phyloP scores from a whole-genome alignment of 1,284 basidiomycete species.

The Ganoderma sinense region DNA sequence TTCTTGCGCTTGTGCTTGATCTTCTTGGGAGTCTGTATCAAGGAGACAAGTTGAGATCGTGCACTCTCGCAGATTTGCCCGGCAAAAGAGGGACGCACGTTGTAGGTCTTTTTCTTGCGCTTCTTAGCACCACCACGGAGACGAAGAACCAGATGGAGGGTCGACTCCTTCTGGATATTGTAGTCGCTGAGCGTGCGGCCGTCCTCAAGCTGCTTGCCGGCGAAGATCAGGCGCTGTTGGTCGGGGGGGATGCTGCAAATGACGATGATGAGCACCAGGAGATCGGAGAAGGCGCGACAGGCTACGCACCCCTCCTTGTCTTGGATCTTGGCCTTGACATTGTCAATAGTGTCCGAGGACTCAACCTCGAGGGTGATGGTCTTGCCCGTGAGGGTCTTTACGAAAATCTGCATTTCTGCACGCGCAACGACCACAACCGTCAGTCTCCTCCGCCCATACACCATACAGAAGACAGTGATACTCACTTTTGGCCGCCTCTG shows the following conservation, averaged over 20 bases:
- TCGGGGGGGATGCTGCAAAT: slow-evolving; percentile 85
- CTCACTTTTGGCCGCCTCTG: slow-evolving; percentile 63
- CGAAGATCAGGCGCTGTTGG: slow-evolving; percentile 98
- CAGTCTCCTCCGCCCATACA: neutral
- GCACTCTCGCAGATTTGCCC: neutral
- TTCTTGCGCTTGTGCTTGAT: slow-evolving; percentile 99
- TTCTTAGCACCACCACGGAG: slow-evolving; percentile 99
- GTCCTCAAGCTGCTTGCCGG: slow-evolving; percentile 98
- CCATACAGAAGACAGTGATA: neutral
- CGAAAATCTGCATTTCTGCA: slow-evolving; percentile 89
- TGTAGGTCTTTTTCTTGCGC: slow-evolving; percentile 99
- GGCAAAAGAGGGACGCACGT: slow-evolving; percentile 53
- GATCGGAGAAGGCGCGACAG: slow-evolving; percentile 5
- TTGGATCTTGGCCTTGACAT: slow-evolving; percentile 97
- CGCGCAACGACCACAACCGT: slow-evolving; percentile 4
- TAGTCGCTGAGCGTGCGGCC: slow-evolving; percentile 91
- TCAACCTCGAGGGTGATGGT: slow-evolving; percentile 98
- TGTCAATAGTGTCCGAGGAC: slow-evolving; percentile 97
- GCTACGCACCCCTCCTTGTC: slow-evolving; percentile 90
- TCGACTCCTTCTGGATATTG: slow-evolving; percentile 96
- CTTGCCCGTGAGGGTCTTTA: slow-evolving; percentile 98
- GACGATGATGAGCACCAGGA: slow-evolving; percentile 8
- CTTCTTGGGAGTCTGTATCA: slow-evolving; percentile 95
- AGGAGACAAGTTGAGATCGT: slow-evolving; percentile 10
- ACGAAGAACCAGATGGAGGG: slow-evolving; percentile 94